Base-by-base conservation (phyloP, 768 basidiomycete genomes). In the Pleurotus salmoneostramineus region DNA sequence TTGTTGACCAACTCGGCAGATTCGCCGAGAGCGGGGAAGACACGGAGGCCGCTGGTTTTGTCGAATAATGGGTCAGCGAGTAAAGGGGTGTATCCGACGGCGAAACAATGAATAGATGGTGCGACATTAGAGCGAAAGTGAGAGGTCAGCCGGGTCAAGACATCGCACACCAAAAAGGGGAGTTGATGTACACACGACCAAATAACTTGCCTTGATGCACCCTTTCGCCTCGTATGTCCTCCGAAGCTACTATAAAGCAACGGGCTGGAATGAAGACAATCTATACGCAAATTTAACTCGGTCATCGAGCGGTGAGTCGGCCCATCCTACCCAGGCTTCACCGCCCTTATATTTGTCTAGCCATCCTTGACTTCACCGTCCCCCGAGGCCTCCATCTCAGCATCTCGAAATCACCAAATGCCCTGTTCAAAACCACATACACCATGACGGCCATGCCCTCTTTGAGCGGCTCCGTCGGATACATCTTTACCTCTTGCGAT, bases 251-350 rank as follows among this genome's bases (percentile, higher is more conserved):
- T 95, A 93, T 77, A 82, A 83, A 62, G 86, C 85, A n/a, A 97
- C 93, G 34, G 91, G 93, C 61, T 98, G 96, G 96, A 95, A 94
- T 65, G 93, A 96, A 68, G 95, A 98, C 72, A 96, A 96, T 66
- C 77, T 96, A 17, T 98, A 93, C 66, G 84, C 89, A 2, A 93
- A 95, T 62, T 65, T 98, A 45, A 97, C 93, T 0, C 84, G 92
- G 56, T 91, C 93, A 36, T 96, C 95, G 1, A 87, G 83, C 73
- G 91, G 94, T 96, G 35, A 60, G 52, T n/a, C 42, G 11, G 44
- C 35, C 33, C 11, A 71, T 60, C 7, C 57, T 52, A 37, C 4
- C 43, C 17, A 15, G 42, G n/a, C 58, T 2, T 47, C 36, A n/a
- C 21, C n/a, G 3, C 27, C 7, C 51, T 42, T 40, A 58, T 35